Evolutionary conservation across 169 alveolate genomes (phyloP).

Genomic region (Plasmodium falciparum): DNA sequence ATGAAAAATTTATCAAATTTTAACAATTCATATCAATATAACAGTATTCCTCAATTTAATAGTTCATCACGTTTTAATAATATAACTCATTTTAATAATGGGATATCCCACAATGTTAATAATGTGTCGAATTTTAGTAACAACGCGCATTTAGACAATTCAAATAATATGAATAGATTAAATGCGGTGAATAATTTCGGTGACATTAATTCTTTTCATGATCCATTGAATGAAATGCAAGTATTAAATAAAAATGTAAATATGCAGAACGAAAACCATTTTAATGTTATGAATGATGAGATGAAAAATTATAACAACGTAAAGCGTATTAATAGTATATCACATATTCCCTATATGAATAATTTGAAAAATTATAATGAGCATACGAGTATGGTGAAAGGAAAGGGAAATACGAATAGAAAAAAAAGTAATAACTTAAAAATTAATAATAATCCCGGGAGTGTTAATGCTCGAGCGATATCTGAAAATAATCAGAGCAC

Average conservation of each 20-base stretch:
- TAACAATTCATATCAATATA: too few relatives aligned
- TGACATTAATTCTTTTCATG: not conserved
- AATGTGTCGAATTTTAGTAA: not conserved
- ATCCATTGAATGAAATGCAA: conserved; percentile 3
- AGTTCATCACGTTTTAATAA: too few relatives aligned
- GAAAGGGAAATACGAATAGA: too few relatives aligned
- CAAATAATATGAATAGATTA: not conserved
- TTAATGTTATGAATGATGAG: conserved; percentile 3
- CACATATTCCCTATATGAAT: not conserved
- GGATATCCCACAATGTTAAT: not conserved
- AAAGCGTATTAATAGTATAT: not conserved
- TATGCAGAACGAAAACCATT: not conserved
- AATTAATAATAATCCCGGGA: too few relatives aligned
- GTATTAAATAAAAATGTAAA: conserved; percentile 30
- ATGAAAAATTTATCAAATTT: too few relatives aligned
- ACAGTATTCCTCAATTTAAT: too few relatives aligned
- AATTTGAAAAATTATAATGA: conserved; percentile 6
- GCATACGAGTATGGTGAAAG: too few relatives aligned
- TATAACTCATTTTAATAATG: too few relatives aligned
- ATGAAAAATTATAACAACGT: not conserved
- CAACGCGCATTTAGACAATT: not conserved
- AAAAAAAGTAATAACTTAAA: too few relatives aligned
- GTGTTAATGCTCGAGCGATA: too few relatives aligned
- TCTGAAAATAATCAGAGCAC: too few relatives aligned
- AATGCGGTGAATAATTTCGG: not conserved